These are phyloP conservation scores for Epithele typhae DNA, from an alignment of 768 basidiomycete species.

Conservation along the genomic window DNA sequence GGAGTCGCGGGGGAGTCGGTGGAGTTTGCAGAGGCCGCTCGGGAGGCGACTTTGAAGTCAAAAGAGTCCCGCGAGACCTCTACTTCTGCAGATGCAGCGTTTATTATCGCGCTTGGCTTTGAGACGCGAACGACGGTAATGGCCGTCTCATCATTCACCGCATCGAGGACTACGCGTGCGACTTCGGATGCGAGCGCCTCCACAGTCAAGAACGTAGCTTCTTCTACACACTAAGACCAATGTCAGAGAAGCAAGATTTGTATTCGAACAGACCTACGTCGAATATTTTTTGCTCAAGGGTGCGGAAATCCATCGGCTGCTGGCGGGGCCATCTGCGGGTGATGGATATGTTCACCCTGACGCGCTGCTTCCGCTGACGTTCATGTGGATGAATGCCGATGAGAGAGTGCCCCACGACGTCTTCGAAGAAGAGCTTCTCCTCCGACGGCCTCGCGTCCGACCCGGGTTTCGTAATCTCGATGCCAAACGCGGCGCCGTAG, in stretches of 20 bases:
- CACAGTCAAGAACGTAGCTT: constrained; percentile 55
- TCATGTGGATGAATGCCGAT: constrained; percentile 70
- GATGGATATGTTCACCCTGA: constrained; percentile 48
- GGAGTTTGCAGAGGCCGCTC: background rate
- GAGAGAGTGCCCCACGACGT: constrained; percentile 48
- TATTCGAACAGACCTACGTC: constrained; percentile 37
- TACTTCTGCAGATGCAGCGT: constrained; percentile 62
- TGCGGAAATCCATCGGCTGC: constrained; percentile 36
- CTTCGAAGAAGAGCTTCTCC: constrained; percentile 27
- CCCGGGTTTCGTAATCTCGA: constrained; percentile 33
- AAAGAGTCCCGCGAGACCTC: constrained; percentile 44
- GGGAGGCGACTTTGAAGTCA: constrained; percentile 23
- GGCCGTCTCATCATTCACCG: constrained; percentile 17
- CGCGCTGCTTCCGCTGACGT: constrained; percentile 56
- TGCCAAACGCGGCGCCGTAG: constrained; percentile 41
- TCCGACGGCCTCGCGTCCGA: constrained; percentile 2
- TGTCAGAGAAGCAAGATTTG: too few relatives aligned
- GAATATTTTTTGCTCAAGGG: constrained; percentile 32
- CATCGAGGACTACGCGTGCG: constrained; percentile 41
- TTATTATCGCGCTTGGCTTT: constrained; percentile 68
- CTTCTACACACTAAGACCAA: constrained; percentile 39
- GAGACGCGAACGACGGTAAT: constrained; percentile 52
- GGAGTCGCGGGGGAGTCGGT: background rate
- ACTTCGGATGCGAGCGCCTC: constrained; percentile 65
- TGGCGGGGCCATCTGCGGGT: constrained; percentile 10